Conservation (phyloP, 1,284 basidiomycete genomes). For the Kwoniella shivajii region DNA sequence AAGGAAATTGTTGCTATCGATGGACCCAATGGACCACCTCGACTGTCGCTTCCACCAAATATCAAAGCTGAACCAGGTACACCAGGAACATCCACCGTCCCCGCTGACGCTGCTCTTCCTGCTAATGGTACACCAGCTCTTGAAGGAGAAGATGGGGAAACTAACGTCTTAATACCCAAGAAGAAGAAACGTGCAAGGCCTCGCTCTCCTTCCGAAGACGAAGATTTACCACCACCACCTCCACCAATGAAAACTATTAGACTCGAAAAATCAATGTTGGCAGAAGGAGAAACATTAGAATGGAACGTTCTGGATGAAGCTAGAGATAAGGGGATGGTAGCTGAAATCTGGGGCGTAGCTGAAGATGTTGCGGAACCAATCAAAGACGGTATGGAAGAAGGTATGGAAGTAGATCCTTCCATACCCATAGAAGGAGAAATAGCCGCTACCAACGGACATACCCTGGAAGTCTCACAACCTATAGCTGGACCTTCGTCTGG, state of each 20-base stretch:
- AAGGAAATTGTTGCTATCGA: conserved; percentile 25
- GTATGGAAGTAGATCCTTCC: conserved; percentile 1
- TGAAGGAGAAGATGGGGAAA: conserved; percentile 10
- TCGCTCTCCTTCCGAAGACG: conserved; percentile 39
- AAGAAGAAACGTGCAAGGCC: conserved; percentile 35
- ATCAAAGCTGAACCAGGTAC: conserved; percentile 19
- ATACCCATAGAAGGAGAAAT: background rate
- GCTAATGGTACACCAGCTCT: conserved; percentile 3
- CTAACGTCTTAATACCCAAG: conserved; percentile 37
- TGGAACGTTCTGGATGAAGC: conserved; percentile 47
- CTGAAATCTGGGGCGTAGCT: conserved; percentile 18
- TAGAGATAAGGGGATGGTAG: conserved; percentile 30
- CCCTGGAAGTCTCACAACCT: conserved; percentile 9
- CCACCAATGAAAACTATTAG: conserved; percentile 50
- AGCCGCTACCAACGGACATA: background rate
- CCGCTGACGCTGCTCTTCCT: background rate
- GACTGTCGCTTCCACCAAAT: conserved; percentile 8
- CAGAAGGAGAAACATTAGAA: conserved; percentile 29
- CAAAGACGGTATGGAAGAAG: background rate
- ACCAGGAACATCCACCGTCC: background rate
- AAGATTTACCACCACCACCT: conserved; percentile 46
- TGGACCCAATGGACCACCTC: conserved; percentile 12
- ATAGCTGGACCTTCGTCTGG: conserved; percentile 12
- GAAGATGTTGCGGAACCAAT: conserved; percentile 6
- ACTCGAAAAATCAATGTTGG: conserved; percentile 27